Base-by-base conservation (phyloP, 257 asterid genomes). In the Salvia miltiorrhiza region DNA sequence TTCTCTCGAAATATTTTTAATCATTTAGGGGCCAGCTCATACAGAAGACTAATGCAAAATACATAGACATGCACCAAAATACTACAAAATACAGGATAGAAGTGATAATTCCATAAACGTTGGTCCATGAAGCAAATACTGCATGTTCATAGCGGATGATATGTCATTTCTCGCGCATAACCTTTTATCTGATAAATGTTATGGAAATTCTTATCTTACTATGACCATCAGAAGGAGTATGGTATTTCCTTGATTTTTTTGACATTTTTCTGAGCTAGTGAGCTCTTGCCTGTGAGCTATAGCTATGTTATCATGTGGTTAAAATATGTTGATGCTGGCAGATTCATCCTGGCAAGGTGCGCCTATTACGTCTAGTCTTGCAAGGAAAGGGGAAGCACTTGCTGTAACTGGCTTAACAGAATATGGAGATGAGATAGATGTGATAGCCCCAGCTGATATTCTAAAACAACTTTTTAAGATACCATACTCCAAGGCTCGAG, bases 321-420 rank as follows among this genome's bases (percentile, higher is more conserved):
- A 28, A 16, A 63, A 41, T 72, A 65, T 43, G 58, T 67, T 79
- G 43, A 7, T 56, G 33, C 74, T 76, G 81, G 71, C 83, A 93
- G 97, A 87, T 82, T 72, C 86, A 75, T 66, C 84, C 63, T 80
- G 90, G 94, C 84, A 80, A 73, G 93, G 72, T 72, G 86, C 76
- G n/a, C 73, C 83, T 58, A 47, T 78, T 69, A 67, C 76, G 66
- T 79, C 96, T 73, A 93, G 73, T 77, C 89, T 88, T 81, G 81
- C 84, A 3, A 82, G 89, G 82, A 93, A 93, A 80, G 97, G 97
- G 41, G 97, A 93, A 79, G 89, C 96, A 60, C 98, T 90, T 69
- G 98, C 98, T 63, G 95, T 90, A 55, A 81, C 96, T 69, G 97
- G 98, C 74, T 39, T 93, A 76, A 96, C 75, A 23, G 97, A 93